Base-by-base conservation (phyloP, 768 basidiomycete genomes). In the Kwoniella pini region DNA sequence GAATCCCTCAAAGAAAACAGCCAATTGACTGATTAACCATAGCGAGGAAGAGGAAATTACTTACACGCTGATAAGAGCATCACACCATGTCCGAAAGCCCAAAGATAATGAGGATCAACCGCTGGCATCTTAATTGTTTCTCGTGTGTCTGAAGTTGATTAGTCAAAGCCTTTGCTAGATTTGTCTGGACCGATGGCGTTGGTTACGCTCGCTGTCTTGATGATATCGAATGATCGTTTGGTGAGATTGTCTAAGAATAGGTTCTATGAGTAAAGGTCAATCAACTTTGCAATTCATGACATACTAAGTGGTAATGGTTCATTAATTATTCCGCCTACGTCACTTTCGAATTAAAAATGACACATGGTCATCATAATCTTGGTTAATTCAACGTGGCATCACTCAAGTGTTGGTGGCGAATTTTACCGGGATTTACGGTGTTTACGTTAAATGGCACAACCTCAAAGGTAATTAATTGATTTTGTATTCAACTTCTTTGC, bases 31-130 rank as follows among this genome's bases (percentile, higher is more conserved):
- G 31, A 45, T 45, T 46, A 6, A 33, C 12, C 21, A 11, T 27
- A 39, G 12, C 40, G n/a, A 13, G 11, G 19, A 19, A 17, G 6
- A 42, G 40, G 33, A 7, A 42, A 19, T 21, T n/a, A 72, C 74
- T 63, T 44, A 77, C 74, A 56, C 6, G 76, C 65, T 39, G 67
- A 67, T 27, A 63, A 15, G 31, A 79, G 69, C 56, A 72, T 71
- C 28, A 78, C 43, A 33, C 64, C 70, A 51, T 79, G 78, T 38
- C 78, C 78, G 13, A 71, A 45, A 27, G 78, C 78, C 78, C 78
- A 79, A 53, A 79, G 54, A 56, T 75, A 76, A 54, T 69, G 67
- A 11, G 65, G 71, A 50, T 77, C 74, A 7, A 71, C 54, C 13
- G 59, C 64, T 24, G 69, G 46, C 70, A 74, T 72, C 7, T 26